Conservation (phyloP, 2,329 filamentous ascomycete species). For the Chrysoporthe puriensis region DNA sequence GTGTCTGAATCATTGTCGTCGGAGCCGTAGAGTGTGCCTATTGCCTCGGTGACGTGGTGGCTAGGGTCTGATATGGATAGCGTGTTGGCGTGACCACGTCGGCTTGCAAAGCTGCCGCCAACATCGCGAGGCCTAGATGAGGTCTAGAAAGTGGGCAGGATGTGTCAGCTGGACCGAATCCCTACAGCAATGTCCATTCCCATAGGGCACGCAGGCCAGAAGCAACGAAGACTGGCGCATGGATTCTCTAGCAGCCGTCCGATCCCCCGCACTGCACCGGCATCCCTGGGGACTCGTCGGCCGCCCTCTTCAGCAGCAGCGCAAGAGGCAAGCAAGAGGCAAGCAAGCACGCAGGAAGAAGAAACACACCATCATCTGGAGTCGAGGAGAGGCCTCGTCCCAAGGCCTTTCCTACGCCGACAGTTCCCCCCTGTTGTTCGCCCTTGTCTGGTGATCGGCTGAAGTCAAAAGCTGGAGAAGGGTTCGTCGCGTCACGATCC, state of each 20-base stretch:
- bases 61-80: slow-evolving; percentile 81
- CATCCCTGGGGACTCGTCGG: neutral
- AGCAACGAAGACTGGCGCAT: neutral
- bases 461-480: slow-evolving; percentile 14
- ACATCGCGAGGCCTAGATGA: slow-evolving; percentile 62
- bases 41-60: slow-evolving; percentile 93
- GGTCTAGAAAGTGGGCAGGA: slow-evolving; percentile 46
- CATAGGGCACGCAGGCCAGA: neutral
- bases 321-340: slow-evolving; percentile 1
- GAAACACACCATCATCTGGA: slow-evolving; percentile 57
- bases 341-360: slow-evolving; percentile 29
- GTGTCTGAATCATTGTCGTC: slow-evolving; percentile 62
- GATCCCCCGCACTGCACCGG: slow-evolving; percentile 6
- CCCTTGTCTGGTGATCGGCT: slow-evolving; percentile 24
- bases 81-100: slow-evolving; percentile 61
- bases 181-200: neutral
- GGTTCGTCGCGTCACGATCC: slow-evolving; percentile 22
- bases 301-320: neutral
- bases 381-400: slow-evolving; percentile 41
- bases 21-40: slow-evolving; percentile 87
- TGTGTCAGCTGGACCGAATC: slow-evolving; percentile 27
- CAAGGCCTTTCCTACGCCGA: slow-evolving; percentile 33
- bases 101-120: slow-evolving; percentile 60
- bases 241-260: neutral
- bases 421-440: slow-evolving; percentile 36